phyloP scores from a whole-genome alignment of 345 rosid species.

The Gossypium arboreum region DNA sequence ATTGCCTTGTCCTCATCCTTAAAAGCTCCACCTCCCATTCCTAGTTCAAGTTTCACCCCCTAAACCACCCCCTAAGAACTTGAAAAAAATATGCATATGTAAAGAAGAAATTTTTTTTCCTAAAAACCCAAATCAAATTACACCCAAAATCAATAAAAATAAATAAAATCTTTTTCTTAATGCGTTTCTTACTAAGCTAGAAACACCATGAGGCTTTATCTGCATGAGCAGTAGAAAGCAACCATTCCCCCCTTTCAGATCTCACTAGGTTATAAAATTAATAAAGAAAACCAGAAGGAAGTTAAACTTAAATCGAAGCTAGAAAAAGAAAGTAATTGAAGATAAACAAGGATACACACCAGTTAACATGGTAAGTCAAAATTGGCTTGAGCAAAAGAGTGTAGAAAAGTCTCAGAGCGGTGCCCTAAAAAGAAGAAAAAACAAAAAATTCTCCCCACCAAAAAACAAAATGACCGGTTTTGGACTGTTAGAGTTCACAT shows the following conservation, averaged over 20 bases:
- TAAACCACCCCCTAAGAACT: not conserved
- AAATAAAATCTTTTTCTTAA: not conserved
- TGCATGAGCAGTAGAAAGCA: not conserved
- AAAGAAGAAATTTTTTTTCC: no score
- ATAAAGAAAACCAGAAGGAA: no score
- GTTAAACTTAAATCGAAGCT: no score
- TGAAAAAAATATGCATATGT: no score
- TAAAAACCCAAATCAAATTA: not conserved
- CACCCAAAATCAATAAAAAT: not conserved
- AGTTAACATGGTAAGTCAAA: slow-evolving; percentile 14
- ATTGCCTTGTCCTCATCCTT: not conserved
- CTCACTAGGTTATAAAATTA: not conserved
- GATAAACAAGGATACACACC: slow-evolving; percentile 30
- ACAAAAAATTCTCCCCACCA: not conserved
- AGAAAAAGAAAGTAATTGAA: not conserved
- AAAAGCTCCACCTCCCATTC: not conserved
- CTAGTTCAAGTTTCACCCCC: not conserved
- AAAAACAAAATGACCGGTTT: slow-evolving; percentile 20
- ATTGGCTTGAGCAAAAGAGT: slow-evolving; percentile 21
- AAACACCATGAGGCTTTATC: not conserved
- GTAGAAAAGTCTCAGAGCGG: not conserved
- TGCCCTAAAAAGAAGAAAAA: not conserved
- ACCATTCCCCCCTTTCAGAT: not conserved
- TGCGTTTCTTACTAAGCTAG: not conserved
- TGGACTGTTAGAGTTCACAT: no score